Evolutionary conservation across 352 stramenopile species (phyloP).

Genomic region (Globisporangium orthogonon): DNA sequence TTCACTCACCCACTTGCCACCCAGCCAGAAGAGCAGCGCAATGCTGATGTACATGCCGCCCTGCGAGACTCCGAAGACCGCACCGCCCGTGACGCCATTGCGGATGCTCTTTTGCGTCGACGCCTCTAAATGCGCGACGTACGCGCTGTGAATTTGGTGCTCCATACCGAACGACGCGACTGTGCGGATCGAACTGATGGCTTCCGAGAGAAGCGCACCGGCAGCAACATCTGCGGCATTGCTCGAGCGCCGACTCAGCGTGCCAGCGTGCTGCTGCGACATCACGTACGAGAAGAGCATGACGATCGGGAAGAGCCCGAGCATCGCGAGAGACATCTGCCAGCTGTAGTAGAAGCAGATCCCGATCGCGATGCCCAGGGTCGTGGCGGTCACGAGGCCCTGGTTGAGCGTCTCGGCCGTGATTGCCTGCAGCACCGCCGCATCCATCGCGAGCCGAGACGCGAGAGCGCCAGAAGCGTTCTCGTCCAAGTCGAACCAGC

Average conservation of each 20-base stretch:
- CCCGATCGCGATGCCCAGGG: slow-evolving; percentile 38
- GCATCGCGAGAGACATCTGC: slow-evolving; percentile 45
- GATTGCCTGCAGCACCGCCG: slow-evolving; percentile 62
- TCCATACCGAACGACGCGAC: slow-evolving; percentile 33
- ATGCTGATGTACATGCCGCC: slow-evolving; percentile 46
- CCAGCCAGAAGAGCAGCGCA: slow-evolving; percentile 65
- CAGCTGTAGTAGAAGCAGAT: slow-evolving; percentile 54
- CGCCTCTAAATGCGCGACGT: slow-evolving; percentile 16
- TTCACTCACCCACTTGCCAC: slow-evolving; percentile 32
- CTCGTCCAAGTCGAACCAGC: slow-evolving; percentile 60
- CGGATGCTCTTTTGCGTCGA: slow-evolving; percentile 21
- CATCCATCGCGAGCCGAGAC: slow-evolving; percentile 59
- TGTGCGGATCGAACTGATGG: slow-evolving; percentile 50
- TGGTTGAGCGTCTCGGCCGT: slow-evolving; percentile 65
- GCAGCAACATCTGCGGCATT: slow-evolving; percentile 35
- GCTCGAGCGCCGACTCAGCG: slow-evolving; percentile 27
- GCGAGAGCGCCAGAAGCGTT: slow-evolving; percentile 63
- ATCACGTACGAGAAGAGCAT: slow-evolving; percentile 32
- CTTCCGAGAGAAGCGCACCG: slow-evolving; percentile 31
- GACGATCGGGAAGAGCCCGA: slow-evolving; percentile 20
- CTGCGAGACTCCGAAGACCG: slow-evolving; percentile 44
- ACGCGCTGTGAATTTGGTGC: slow-evolving; percentile 7
- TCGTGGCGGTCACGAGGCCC: slow-evolving; percentile 38
- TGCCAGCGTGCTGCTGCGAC: slow-evolving; percentile 24
- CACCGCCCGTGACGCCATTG: slow-evolving; percentile 31